Percentiles rank a stretch among this genome's conserved stretches.
phyloP scores from a whole-genome alignment of 305 asterid species.

The Fraxinus platypoda region DNA sequence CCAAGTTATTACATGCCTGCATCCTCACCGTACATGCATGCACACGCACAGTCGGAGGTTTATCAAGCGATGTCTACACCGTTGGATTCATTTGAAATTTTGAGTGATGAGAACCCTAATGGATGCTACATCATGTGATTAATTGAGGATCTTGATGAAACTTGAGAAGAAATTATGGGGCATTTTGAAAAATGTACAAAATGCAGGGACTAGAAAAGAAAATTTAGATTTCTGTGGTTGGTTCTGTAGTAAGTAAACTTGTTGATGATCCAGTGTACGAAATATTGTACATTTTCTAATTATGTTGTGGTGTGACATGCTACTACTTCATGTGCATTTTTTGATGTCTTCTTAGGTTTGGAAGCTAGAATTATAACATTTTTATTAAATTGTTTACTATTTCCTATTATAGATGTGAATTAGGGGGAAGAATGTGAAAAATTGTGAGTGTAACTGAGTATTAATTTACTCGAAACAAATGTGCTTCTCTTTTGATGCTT shows the following conservation, averaged over 20 bases:
- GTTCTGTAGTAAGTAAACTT: background rate
- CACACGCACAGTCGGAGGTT: conserved; percentile 34
- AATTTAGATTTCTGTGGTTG: background rate
- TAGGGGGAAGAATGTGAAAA: background rate
- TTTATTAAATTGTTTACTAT: background rate
- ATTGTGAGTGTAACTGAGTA: background rate
- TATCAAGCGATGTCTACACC: conserved; percentile 33
- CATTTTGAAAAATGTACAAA: conserved; percentile 2
- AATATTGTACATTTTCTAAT: background rate
- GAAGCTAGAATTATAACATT: background rate
- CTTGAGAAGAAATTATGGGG: background rate
- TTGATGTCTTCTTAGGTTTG: background rate
- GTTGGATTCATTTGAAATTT: conserved; percentile 58
- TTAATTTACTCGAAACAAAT: background rate
- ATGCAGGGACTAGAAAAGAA: background rate
- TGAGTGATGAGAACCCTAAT: conserved; percentile 84
- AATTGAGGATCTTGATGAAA: background rate
- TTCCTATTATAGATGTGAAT: background rate
- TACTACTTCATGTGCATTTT: background rate
- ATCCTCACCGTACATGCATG: conserved; percentile 38
- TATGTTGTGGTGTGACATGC: background rate
- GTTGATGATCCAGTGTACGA: background rate
- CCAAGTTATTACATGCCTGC: conserved; percentile 50
- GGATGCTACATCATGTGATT: conserved; percentile 63
- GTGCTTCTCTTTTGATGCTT: background rate